phyloP scores from a whole-genome alignment of 192 early-diverging fungal genomes.

The Entomortierella chlamydospora region DNA sequence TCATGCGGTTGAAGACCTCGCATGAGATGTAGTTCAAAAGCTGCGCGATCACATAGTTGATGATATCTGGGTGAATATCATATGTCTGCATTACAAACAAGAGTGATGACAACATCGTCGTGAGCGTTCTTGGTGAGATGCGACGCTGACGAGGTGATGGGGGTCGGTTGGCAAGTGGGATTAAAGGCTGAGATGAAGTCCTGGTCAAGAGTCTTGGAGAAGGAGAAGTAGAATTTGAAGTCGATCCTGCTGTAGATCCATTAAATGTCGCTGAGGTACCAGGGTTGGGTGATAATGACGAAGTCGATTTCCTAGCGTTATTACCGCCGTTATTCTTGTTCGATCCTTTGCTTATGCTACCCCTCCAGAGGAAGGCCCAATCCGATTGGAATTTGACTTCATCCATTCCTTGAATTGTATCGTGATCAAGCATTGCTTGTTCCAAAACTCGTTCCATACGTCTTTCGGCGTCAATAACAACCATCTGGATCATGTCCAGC shows the following conservation, averaged over 20 bases:
- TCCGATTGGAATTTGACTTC: conserved; percentile 68
- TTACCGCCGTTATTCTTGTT: conserved; percentile 16
- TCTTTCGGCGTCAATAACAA: conserved; percentile 73
- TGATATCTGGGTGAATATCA: conserved; percentile 80
- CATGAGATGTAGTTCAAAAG: conserved; percentile 81
- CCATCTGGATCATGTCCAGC: conserved; percentile 72
- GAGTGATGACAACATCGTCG: conserved; percentile 74
- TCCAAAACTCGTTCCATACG: conserved; percentile 77
- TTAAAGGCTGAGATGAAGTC: conserved; percentile 23
- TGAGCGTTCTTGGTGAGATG: conserved; percentile 76
- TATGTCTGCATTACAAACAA: conserved; percentile 77
- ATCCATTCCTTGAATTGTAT: conserved; percentile 74
- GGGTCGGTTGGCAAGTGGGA: conserved; percentile 40
- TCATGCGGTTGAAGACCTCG: conserved; percentile 88
- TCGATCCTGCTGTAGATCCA: conserved; percentile 5
- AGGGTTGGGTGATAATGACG: conserved; percentile 35
- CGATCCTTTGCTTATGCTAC: conserved; percentile 43
- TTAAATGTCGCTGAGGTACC: conserved; percentile 13
- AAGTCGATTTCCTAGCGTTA: conserved; percentile 21
- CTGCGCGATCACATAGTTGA: conserved; percentile 79
- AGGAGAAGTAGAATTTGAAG: conserved; percentile 12
- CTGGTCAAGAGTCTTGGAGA: conserved; percentile 22
- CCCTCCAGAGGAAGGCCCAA: conserved; percentile 68
- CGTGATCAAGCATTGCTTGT: conserved; percentile 74
- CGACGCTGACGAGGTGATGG: conserved; percentile 52